Evolutionary conservation across 768 basidiomycete genomes (phyloP).

Genomic region (Suillus alpinus): DNA sequence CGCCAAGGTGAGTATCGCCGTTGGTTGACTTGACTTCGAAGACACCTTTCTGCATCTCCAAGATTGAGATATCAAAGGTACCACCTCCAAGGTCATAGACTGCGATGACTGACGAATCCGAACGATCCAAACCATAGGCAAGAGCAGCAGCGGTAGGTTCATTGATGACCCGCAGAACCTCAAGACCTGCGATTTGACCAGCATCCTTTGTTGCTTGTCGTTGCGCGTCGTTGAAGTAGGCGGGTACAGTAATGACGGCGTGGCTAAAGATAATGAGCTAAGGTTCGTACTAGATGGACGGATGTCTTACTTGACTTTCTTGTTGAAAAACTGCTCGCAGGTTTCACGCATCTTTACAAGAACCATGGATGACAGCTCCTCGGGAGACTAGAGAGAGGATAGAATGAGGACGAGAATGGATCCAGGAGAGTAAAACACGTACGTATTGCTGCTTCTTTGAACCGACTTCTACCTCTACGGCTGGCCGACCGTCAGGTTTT

Average conservation of each 20-base stretch:
- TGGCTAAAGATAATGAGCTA: conserved; percentile 42
- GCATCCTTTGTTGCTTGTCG: conserved; percentile 98
- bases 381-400: conserved; percentile 56
- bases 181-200: conserved; percentile 95
- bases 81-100: conserved; percentile 99
- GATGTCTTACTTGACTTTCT: conserved; percentile 80
- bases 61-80: conserved; percentile 98
- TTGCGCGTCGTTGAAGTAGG: conserved; percentile 99
- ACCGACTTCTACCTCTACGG: conserved; percentile 80
- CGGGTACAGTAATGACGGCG: conserved; percentile 93
- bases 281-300: neutral
- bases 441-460: conserved; percentile 82
- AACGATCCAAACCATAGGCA: conserved; percentile 92
- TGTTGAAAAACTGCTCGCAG: conserved; percentile 89
- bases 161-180: conserved; percentile 97
- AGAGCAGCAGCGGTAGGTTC: conserved; percentile 98
- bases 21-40: conserved; percentile 99
- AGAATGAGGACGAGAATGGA: neutral
- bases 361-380: conserved; percentile 87
- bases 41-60: conserved; percentile 99
- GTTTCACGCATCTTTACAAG: conserved; percentile 94
- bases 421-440: conserved; percentile 28
- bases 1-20: conserved; percentile 96
- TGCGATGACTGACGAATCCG: conserved; percentile 82
- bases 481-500: conserved; percentile 72